phyloP scores from a whole-genome alignment of 768 basidiomycete species.

The Amanita rubescens region DNA sequence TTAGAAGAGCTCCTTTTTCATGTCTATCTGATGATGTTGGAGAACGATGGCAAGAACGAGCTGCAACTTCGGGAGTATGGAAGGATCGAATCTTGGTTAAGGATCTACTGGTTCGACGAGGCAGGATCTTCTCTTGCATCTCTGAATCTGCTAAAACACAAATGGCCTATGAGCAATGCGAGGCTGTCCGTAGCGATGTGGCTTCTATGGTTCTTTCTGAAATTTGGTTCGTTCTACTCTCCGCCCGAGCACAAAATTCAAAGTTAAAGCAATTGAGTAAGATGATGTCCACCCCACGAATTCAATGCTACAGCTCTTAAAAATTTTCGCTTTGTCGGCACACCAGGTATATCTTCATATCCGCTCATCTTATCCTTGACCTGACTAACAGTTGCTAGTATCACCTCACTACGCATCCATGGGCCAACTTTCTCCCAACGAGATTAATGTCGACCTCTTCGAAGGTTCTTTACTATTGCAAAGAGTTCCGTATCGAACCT shows the following conservation, averaged over 20 bases:
- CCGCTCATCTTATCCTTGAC: conserved; percentile 4
- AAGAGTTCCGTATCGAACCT: conserved; percentile 38
- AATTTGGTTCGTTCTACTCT: conserved; percentile 38
- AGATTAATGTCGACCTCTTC: conserved; percentile 14
- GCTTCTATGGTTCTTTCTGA: conserved; percentile 70
- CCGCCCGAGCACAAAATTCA: neutral
- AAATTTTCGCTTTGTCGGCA: conserved; percentile 60
- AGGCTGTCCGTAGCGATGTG: conserved; percentile 62
- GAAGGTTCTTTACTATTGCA: conserved; percentile 36
- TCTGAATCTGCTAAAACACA: conserved; percentile 30
- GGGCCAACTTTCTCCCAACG: conserved; percentile 48
- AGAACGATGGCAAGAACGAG: conserved; percentile 72
- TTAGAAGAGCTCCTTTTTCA: conserved; percentile 52
- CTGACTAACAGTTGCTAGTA: conserved; percentile 38
- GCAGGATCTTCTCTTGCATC: conserved; percentile 48
- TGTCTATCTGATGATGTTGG: conserved; percentile 72
- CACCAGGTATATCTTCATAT: conserved; percentile 34
- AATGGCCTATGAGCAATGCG: conserved; percentile 52
- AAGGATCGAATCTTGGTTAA: conserved; percentile 53
- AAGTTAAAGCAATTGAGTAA: conserved; percentile 16
- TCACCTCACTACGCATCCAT: conserved; percentile 45
- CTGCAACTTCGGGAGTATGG: conserved; percentile 66
- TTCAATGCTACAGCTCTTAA: conserved; percentile 43
- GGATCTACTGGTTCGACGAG: conserved; percentile 57
- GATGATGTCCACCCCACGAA: conserved; percentile 42